These are phyloP conservation scores for Microthlaspi erraticum DNA, from an alignment of 345 rosid species.

Conservation along the genomic window DNA sequence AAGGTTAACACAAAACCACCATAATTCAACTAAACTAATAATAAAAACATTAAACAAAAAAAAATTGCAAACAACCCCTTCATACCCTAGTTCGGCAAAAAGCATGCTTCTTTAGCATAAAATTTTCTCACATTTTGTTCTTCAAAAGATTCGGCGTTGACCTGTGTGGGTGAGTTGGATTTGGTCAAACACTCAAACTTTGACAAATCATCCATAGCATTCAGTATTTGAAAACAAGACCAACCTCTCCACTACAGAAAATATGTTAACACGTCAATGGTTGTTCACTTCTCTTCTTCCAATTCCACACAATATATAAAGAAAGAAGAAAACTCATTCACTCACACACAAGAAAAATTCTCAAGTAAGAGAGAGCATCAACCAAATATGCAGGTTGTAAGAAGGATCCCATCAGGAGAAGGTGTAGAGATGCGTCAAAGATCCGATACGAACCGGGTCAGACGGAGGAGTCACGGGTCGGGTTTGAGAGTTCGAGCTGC, in stretches of 20 bases:
- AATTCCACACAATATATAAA: constrained; percentile 25
- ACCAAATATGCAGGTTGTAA: constrained; percentile 34
- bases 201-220: constrained; percentile 23
- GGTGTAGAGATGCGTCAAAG: constrained; percentile 37
- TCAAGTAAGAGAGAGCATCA: not conserved
- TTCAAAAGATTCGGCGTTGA: constrained; percentile 31
- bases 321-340: constrained; percentile 41
- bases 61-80: too few relatives aligned
- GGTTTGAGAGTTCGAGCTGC: constrained; percentile 34
- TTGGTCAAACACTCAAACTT: constrained; percentile 38
- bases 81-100: too few relatives aligned
- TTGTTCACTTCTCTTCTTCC: constrained; percentile 8
- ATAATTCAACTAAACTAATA: too few relatives aligned
- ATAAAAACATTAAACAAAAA: too few relatives aligned
- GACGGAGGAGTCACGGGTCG: constrained; percentile 33
- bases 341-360: constrained; percentile 9
- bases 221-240: constrained; percentile 33
- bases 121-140: constrained; percentile 9
- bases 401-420: constrained; percentile 44
- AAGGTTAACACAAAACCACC: too few relatives aligned
- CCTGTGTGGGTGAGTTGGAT: constrained; percentile 29
- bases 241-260: constrained; percentile 39
- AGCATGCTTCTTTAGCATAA: constrained; percentile 10
- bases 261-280: constrained; percentile 26
- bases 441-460: constrained; percentile 25